phyloP scores from a whole-genome alignment of 495 filamentous ascomycete genomes.

The Cercophora samala region DNA sequence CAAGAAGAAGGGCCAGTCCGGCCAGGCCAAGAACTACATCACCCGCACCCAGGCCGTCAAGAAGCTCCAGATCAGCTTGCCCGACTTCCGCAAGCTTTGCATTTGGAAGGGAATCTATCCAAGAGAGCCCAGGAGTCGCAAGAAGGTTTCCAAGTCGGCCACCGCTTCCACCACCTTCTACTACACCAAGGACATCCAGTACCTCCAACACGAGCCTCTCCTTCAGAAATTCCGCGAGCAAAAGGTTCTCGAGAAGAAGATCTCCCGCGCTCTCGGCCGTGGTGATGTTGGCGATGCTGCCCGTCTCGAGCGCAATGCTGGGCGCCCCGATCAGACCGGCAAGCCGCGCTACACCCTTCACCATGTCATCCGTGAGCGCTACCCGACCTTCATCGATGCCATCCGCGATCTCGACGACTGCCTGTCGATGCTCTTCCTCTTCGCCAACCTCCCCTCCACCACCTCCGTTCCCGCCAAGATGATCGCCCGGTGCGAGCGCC shows the following conservation, averaged over 20 bases:
- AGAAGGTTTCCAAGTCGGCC: slow-evolving; percentile 88
- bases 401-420: slow-evolving; percentile 95
- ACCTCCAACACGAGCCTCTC: slow-evolving; percentile 94
- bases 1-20: slow-evolving; percentile 93
- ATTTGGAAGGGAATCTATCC: slow-evolving; percentile 99
- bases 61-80: slow-evolving; percentile 94
- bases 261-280: slow-evolving; percentile 81
- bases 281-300: slow-evolving; percentile 84
- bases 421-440: slow-evolving; percentile 92
- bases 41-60: slow-evolving; percentile 93
- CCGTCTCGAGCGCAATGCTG: slow-evolving; percentile 57
- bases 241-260: slow-evolving; percentile 95
- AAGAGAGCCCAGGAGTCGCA: slow-evolving; percentile 91
- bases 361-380: slow-evolving; percentile 95
- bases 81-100: slow-evolving; percentile 94
- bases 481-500: slow-evolving; percentile 83
- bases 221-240: slow-evolving; percentile 94
- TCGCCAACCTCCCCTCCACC: slow-evolving; percentile 91
- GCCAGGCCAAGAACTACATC: slow-evolving; percentile 97
- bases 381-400: slow-evolving; percentile 94
- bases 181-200: slow-evolving; percentile 98
- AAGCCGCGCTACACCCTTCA: slow-evolving; percentile 85
- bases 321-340: slow-evolving; percentile 76
- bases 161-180: slow-evolving; percentile 94
- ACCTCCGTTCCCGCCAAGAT: slow-evolving; percentile 85